Percentiles rank a stretch among this genome's conserved stretches.
Conservation (phyloP, 2,329 filamentous ascomycete species). For the Xylaria sp. region DNA sequence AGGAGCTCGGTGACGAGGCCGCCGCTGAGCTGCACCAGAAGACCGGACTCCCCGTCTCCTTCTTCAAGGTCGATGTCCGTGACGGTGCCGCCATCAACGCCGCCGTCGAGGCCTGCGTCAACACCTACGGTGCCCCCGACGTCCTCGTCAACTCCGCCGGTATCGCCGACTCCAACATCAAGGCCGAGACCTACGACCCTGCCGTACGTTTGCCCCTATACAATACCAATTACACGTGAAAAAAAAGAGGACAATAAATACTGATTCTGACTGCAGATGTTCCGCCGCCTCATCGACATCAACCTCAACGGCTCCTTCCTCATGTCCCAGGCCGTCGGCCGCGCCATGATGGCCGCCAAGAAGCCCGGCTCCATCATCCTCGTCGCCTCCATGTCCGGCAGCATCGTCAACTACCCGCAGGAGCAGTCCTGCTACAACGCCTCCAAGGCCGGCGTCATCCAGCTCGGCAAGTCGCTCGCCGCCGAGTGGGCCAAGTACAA, state of each 20-base stretch:
- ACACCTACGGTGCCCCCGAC: conserved; percentile 63
- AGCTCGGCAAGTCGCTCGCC: conserved; percentile 73
- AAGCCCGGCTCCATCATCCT: conserved; percentile 70
- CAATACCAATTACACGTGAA: neutral
- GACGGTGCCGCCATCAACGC: conserved; percentile 64
- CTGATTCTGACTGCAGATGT: conserved; percentile 44
- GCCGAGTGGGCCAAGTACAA: conserved; percentile 79
- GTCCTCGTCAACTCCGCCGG: conserved; percentile 76
- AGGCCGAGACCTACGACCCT: conserved; percentile 69
- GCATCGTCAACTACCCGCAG: conserved; percentile 81
- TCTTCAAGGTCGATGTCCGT: conserved; percentile 75
- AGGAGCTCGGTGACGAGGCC: conserved; percentile 65
- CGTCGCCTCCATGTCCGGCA: conserved; percentile 75
- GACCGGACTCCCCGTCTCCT: conserved; percentile 67
- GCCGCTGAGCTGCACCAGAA: conserved; percentile 65
- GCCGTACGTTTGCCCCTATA: conserved; percentile 33
- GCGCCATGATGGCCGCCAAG: conserved; percentile 65
- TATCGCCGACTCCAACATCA: conserved; percentile 79
- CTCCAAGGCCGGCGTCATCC: conserved; percentile 73
- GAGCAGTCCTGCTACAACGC: conserved; percentile 81
- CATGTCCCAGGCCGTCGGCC: conserved; percentile 66
- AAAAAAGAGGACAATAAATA: neutral
- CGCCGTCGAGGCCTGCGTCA: conserved; percentile 60
- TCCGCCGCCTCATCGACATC: conserved; percentile 74
- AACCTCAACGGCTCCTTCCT: conserved; percentile 77